A percentile compares a stretch with the other conserved stretches of the same genome.
These are phyloP conservation scores for Euphorbia lathyris DNA, from an alignment of 345 rosid genomes.

Conservation along the genomic window DNA sequence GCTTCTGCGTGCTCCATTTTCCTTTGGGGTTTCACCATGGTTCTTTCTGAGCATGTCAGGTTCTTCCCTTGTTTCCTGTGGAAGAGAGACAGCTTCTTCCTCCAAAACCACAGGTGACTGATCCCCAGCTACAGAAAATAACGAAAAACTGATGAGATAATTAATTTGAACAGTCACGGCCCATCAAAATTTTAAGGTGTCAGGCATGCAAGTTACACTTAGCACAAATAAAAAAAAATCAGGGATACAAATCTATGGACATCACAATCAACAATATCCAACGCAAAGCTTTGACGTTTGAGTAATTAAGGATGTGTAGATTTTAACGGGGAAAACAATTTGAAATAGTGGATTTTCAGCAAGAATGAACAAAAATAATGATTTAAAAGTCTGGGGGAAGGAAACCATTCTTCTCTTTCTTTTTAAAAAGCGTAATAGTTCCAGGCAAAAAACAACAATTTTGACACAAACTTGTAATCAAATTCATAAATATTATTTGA, in stretches of 20 bases:
- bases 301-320: neutral
- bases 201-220: neutral
- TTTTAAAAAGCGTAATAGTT: neutral
- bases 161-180: neutral
- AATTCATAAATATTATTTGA: too few species aligned
- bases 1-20: constrained; percentile 55
- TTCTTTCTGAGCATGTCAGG: constrained; percentile 43
- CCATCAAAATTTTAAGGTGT: neutral
- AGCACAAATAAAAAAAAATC: neutral
- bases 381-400: neutral
- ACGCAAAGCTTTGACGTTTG: neutral
- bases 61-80: constrained; percentile 38
- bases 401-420: neutral
- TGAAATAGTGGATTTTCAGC: neutral
- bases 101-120: constrained; percentile 37
- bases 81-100: constrained; percentile 47
- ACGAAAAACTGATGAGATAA: neutral
- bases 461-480: neutral
- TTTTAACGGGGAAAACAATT: neutral
- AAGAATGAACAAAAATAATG: neutral
- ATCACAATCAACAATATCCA: neutral
- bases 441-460: neutral
- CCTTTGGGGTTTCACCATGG: constrained; percentile 45
- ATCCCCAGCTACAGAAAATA: constrained; percentile 30
- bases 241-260: neutral